Percentiles rank a stretch among this genome's conserved stretches.
Conservation (phyloP, 2,329 filamentous ascomycete species). For the Venturia oleaginea region DNA sequence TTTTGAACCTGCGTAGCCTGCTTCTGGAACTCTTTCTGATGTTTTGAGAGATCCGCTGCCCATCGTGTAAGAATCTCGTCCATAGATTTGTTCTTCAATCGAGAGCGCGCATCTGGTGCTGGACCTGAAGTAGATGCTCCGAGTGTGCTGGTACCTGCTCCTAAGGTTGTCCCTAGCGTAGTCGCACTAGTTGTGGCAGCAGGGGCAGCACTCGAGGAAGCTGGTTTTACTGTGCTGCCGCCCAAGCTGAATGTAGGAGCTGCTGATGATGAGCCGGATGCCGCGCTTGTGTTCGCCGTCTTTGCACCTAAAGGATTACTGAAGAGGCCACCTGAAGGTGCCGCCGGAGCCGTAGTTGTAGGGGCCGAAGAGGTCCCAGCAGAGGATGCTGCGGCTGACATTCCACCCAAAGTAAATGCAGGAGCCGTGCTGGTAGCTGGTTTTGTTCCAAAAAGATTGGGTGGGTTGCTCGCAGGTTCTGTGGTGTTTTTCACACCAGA, state of each 20-base stretch:
- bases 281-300: not conserved
- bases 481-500: not conserved
- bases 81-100: constrained; percentile 97
- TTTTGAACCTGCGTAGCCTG: constrained; percentile 78
- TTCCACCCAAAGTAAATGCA: not conserved
- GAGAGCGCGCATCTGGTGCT: constrained; percentile 47
- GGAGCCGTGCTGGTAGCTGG: constrained; percentile 7
- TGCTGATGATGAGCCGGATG: not conserved
- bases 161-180: not conserved
- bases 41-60: constrained; percentile 90
- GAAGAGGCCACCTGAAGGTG: not conserved
- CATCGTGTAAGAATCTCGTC: constrained; percentile 96
- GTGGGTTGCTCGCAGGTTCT: not conserved
- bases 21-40: constrained; percentile 91
- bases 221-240: constrained; percentile 4
- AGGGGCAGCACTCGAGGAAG: not conserved
- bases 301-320: not conserved
- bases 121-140: constrained; percentile 11
- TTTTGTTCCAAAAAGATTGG: not conserved
- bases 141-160: constrained; percentile 4
- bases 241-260: not conserved
- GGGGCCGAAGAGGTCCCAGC: not conserved
- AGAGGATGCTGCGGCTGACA: constrained; percentile 3
- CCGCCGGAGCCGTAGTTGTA: constrained; percentile 8
- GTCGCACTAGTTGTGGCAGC: not conserved